A percentile compares a stretch with the other conserved stretches of the same genome.
phyloP scores from a whole-genome alignment of 2,329 filamentous ascomycete genomes.

The Tolypocladium pustulatum region DNA sequence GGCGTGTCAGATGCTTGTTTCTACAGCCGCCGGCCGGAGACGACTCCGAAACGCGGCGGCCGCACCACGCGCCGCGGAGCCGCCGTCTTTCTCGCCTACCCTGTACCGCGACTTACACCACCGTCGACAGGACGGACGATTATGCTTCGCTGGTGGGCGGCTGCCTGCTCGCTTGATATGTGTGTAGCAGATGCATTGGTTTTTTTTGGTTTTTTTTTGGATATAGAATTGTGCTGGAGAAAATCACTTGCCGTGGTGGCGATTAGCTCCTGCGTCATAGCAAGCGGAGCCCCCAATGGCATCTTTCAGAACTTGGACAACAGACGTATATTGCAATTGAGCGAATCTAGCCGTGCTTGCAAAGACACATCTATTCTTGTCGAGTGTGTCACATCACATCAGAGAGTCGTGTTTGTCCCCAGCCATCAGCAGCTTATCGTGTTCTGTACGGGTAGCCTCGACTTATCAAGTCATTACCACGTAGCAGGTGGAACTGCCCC shows the following conservation, averaged over 20 bases:
- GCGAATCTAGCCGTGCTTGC: too few relatives aligned
- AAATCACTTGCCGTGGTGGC: too few relatives aligned
- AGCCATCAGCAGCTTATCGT: background rate
- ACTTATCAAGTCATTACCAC: background rate
- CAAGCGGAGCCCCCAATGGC: too few relatives aligned
- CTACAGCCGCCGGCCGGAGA: background rate
- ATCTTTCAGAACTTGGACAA: too few relatives aligned
- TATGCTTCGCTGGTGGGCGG: background rate
- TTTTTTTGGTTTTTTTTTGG: too few relatives aligned
- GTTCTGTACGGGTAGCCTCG: background rate
- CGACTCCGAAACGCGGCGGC: background rate
- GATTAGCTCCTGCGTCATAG: too few relatives aligned
- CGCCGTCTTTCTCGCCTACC: background rate
- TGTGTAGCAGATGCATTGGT: too few relatives aligned
- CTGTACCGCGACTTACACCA: background rate
- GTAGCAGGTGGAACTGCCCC: background rate
- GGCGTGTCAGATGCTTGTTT: background rate
- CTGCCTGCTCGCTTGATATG: background rate
- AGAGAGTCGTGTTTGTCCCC: background rate
- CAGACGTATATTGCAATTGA: too few relatives aligned
- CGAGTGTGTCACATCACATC: background rate
- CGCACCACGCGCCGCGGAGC: background rate
- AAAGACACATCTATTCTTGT: too few relatives aligned
- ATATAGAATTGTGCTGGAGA: too few relatives aligned
- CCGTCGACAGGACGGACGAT: background rate